Evolutionary conservation across 106 monocot genomes (phyloP).

Genomic region (Alisma plantagoaquatica): DNA sequence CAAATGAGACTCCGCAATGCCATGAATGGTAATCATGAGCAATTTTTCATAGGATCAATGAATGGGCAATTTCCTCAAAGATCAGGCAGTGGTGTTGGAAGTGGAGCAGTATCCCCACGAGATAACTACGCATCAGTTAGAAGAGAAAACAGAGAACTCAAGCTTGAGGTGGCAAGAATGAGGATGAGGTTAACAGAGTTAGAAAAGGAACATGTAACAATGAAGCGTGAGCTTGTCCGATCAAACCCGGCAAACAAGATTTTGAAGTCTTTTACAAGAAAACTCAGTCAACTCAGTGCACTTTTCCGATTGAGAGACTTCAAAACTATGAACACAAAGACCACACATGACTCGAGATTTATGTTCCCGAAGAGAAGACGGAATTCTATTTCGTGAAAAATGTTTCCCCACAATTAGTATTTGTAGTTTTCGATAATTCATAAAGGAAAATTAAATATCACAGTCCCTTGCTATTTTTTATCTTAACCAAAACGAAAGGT

Average conservation of each 20-base stretch:
- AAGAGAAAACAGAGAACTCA: slow-evolving; percentile 79
- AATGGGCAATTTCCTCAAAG: slow-evolving; percentile 33
- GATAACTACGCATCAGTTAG: slow-evolving; percentile 79
- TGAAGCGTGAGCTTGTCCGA: slow-evolving; percentile 67
- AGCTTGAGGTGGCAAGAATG: slow-evolving; percentile 85
- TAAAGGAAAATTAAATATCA: too few species aligned
- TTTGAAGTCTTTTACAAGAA: slow-evolving; percentile 44
- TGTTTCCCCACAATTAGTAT: too few species aligned
- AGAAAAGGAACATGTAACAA: slow-evolving; percentile 81
- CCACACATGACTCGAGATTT: slow-evolving; percentile 25
- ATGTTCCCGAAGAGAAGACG: slow-evolving; percentile 49
- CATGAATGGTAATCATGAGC: slow-evolving; percentile 50
- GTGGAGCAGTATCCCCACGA: slow-evolving; percentile 62
- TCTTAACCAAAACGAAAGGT: too few species aligned
- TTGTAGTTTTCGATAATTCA: too few species aligned
- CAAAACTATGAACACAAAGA: slow-evolving; percentile 21
- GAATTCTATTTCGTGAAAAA: slow-evolving; percentile 53
- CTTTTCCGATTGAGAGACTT: slow-evolving; percentile 31
- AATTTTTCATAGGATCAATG: slow-evolving; percentile 41
- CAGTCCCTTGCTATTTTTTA: too few species aligned
- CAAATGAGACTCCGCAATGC: slow-evolving; percentile 76
- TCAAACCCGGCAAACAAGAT: slow-evolving; percentile 50
- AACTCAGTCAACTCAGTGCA: slow-evolving; percentile 34
- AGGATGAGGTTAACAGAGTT: slow-evolving; percentile 79
- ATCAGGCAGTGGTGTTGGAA: slow-evolving; percentile 63